phyloP scores from a whole-genome alignment of 2,329 filamentous ascomycete species.

The Cladosporium sp. region DNA sequence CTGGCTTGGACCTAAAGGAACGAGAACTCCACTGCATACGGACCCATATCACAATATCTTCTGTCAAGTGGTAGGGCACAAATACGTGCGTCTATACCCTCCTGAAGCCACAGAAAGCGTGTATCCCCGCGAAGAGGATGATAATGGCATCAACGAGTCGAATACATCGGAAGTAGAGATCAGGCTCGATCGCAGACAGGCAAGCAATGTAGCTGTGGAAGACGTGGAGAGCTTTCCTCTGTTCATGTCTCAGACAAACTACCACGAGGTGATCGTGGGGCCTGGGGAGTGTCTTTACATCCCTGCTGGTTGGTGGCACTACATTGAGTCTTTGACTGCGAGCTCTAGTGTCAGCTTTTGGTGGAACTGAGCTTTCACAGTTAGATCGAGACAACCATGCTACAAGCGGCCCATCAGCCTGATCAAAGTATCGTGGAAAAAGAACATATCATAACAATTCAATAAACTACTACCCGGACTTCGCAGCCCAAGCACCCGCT shows the following conservation, averaged over 20 bases:
- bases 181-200: conserved; percentile 14
- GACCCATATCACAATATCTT: conserved; percentile 94
- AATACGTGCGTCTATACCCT: conserved; percentile 88
- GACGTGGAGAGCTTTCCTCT: conserved; percentile 48
- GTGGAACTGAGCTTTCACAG: conserved; percentile 64
- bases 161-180: conserved; percentile 86
- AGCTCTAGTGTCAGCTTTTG: conserved; percentile 97
- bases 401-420: not conserved
- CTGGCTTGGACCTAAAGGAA: conserved; percentile 87
- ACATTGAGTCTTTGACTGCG: conserved; percentile 79
- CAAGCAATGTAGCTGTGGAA: conserved; percentile 19
- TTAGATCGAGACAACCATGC: too few relatives aligned
- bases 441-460: not conserved
- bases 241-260: conserved; percentile 61
- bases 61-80: conserved; percentile 82
- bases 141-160: conserved; percentile 78
- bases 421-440: not conserved
- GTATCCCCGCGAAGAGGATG: conserved; percentile 63
- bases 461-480: not conserved
- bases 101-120: conserved; percentile 63
- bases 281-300: conserved; percentile 88
- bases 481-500: not conserved
- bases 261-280: conserved; percentile 74
- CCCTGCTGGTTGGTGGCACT: conserved; percentile 97
- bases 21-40: conserved; percentile 89